Evolutionary conservation across 768 basidiomycete genomes (phyloP), one percentile per base, ranked within the genome.

Genomic region (Tricholoma terreum): DNA sequence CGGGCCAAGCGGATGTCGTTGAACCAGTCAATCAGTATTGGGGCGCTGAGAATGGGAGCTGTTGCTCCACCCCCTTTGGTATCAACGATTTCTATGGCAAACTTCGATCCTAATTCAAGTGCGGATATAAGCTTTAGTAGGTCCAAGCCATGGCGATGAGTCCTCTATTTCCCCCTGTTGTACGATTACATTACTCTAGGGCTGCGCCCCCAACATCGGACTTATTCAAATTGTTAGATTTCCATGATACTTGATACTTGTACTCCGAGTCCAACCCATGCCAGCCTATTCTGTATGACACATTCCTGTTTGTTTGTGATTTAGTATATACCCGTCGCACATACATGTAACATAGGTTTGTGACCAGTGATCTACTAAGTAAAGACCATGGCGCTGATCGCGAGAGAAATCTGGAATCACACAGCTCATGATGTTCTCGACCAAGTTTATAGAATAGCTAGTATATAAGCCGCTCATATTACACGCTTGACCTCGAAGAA

Each of bases 401-500:
- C 8, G 4, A 17, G 27, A 48, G 6, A 30, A 48, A 46, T 22
- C 15, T 48, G 9, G 15, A 31, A 49, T 49, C 27, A 27, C 45
- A 12, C 21, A 46, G 24, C 45, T 46, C 45, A 49, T 31, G 15
- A 31, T n/a, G 46, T 31, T 31, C 30, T 49, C 46, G 15, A 49
- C 30, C n/a, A 30, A 6, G 27, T 11, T 8, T 31, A 30, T 49
- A 17, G 8, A 49, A 31, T 15, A 21, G 9, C 17, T 49, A 49
- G 8, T 49, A 49, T 7, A 31, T n/a, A 27, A 4, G 30, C n/a
- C 15, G 22, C 52, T 75, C 82, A 91, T 73, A 93, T 88, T 63
- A 92, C 88, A 71, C 93, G 84, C 71, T 90, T 92, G 50, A 94
- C 90, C 77, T 94, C 92, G 64, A 95, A 94, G 83, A 92, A 91